Evolutionary conservation across 2,329 filamentous ascomycete species (phyloP), one percentile per base, ranked within the genome.

Genomic region (Zymoseptoria brevis): DNA sequence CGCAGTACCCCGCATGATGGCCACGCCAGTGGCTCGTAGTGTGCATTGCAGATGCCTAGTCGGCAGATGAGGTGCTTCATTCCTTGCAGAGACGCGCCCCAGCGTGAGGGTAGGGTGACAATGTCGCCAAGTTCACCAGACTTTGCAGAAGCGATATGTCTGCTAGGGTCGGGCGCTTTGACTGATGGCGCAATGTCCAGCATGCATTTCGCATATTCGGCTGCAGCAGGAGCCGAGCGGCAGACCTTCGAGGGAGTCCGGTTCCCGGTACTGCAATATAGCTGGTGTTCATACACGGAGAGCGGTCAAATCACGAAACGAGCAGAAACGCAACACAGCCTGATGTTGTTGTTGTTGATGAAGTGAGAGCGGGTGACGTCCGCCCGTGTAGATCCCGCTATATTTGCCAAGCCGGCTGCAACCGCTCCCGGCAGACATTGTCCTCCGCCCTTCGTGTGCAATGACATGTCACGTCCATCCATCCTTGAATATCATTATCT

Each of bases 81-180:
- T 41, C 35, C 35, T 16, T 41, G 35, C 35, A 41, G 1, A 11
- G 35, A 16, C 1, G 35, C 22, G 22, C 4, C 4, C 22, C 4
- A 24, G 22, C 22, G 22, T 24, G 22, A 4, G 35, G 11, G 35
- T 41, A 16, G 35, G 16, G 35, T 1, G 16, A 13, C 35, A 41
- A 16, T 16, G 24, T 26, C 5, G 26, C 7, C 26, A 29, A 29
- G 26, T 29, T 29, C 26, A 29, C 26, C 26, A 29, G 7, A 29
- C 53, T 65, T 66, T 64, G 61, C 61, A 56, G 56, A 16, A 41
- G 35, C 35, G 16, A 13, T 16, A 41, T 41, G 35, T 41, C 35
- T 41, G 35, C 35, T 41, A 41, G 35, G 35, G 35, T 41, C 13
- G 35, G 11, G 35, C 9, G 13, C 35, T 41, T 41, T 13, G 35